A percentile compares a stretch with the other conserved stretches of the same genome.
Evolutionary conservation across 768 basidiomycete species (phyloP).

Genomic region (Hemileccinum impolitum): DNA sequence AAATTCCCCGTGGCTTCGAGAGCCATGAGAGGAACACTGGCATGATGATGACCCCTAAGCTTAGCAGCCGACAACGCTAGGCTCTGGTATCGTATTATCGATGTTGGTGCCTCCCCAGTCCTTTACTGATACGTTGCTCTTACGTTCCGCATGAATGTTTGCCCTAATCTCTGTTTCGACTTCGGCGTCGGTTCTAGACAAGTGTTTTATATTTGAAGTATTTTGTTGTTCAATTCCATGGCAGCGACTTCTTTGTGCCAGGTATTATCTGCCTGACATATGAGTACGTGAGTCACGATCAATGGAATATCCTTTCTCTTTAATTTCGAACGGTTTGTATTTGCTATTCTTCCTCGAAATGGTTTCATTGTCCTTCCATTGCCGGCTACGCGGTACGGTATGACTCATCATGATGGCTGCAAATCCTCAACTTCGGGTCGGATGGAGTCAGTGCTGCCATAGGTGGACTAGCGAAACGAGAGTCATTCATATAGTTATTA

Average conservation of each 20-base stretch:
- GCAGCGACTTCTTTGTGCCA: constrained; percentile 18
- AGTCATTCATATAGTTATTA: too few relatives aligned
- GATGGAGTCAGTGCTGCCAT: too few relatives aligned
- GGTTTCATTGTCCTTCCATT: too few relatives aligned
- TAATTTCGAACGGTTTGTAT: constrained; percentile 22
- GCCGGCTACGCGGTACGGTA: constrained; percentile 4
- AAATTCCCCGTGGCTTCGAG: not conserved
- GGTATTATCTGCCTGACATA: constrained; percentile 17
- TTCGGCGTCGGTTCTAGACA: constrained; percentile 25
- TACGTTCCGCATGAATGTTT: not conserved
- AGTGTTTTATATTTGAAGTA: not conserved
- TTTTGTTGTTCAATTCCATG: not conserved
- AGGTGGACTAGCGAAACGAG: too few relatives aligned
- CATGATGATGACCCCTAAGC: not conserved
- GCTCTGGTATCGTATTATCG: constrained; percentile 12
- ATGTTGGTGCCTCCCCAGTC: constrained; percentile 5
- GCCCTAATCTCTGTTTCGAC: constrained; percentile 3
- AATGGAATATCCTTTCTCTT: constrained; percentile 23
- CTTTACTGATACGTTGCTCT: constrained; percentile 1
- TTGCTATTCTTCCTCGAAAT: constrained; percentile 26
- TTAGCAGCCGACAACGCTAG: not conserved
- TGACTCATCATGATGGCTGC: too few relatives aligned
- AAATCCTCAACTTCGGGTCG: too few relatives aligned
- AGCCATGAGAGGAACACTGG: constrained; percentile 5
- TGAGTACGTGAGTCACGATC: constrained; percentile 20